Base-by-base conservation (phyloP, 2,329 filamentous ascomycete species). In the Aspergillus versicolor region DNA sequence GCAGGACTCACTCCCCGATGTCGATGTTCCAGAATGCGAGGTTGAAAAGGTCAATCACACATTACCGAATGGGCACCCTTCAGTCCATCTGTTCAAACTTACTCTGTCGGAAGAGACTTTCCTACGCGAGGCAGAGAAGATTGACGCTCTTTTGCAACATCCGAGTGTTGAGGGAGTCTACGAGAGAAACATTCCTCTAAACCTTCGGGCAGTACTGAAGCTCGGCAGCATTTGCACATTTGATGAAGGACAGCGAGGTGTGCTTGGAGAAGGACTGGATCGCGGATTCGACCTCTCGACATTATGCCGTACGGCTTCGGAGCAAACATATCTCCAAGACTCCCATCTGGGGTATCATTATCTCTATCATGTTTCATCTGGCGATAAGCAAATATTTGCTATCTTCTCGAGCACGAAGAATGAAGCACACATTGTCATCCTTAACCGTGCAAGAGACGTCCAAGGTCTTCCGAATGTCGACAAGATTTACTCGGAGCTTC, bases 141-240 rank as follows among this genome's bases (percentile, higher is more conserved):
- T 97, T 60, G 86, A 88, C 2, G 77, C 88, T 27, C 79, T 97
- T 1, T 93, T 97, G 78, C 92, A 93, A 61, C 92, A 99, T 70
- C 86, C 92, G 0, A 96, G 92, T 72, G 90, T 99, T 2, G 94
- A 99, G 74, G 95, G 95, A 30, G 92, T 99, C 13, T 99, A 99
- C 69, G 95, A 99, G 77, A 93, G 89, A 67, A 89, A 96, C 63
- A 82, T 99, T 1, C 92, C 95, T 1, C 80, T 97, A 5, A 91
- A 90, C 61, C 84, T 96, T 47, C 85, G 93, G 41, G 94, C 93
- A 4, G 84, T 99, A 32, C 83, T 99, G 9, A 90, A 94, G 64
- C 80, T 99, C 1, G 95, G 94, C 42, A 97, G 91, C 67, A 80
- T 90, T 30, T 99, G 94, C 71, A 95, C 91, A 2, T 96, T 99